Conservation (phyloP, 164 flowering plant genomes). For the Berberis vulgaris region DNA sequence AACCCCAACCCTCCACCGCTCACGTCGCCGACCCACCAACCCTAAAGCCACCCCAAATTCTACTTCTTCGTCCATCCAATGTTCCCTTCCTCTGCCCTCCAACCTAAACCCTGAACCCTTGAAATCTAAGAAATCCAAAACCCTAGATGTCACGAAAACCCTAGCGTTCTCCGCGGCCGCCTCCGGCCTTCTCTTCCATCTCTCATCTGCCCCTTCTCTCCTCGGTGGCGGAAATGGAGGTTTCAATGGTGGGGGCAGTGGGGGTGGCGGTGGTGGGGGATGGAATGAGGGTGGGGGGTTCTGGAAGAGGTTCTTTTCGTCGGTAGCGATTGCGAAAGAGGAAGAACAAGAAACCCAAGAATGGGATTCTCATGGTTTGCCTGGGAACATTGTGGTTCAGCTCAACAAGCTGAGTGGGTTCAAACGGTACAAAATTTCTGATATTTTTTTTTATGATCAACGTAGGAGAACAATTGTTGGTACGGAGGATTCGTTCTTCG, state of each 20-base stretch:
- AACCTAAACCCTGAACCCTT: slow-evolving; percentile 17
- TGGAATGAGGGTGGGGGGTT: slow-evolving; percentile 34
- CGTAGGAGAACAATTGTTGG: slow-evolving; percentile 37
- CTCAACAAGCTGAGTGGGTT: slow-evolving; percentile 73
- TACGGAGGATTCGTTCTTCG: slow-evolving; percentile 82
- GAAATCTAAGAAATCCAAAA: slow-evolving; percentile 12
- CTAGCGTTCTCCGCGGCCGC: slow-evolving; percentile 28
- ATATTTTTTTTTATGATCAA: slow-evolving; percentile 60
- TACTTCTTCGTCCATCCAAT: background rate
- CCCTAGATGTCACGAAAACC: slow-evolving; percentile 23
- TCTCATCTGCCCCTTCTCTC: slow-evolving; percentile 11
- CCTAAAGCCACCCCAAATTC: background rate
- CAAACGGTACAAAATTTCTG: slow-evolving; percentile 73
- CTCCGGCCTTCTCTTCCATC: slow-evolving; percentile 17
- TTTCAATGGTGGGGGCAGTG: slow-evolving; percentile 14
- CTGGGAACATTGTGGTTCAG: slow-evolving; percentile 65
- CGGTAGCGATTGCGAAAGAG: slow-evolving; percentile 54
- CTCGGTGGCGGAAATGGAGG: slow-evolving; percentile 11
- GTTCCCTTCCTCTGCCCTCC: background rate
- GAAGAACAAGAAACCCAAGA: slow-evolving; percentile 31
- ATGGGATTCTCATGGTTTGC: slow-evolving; percentile 88
- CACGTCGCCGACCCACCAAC: background rate
- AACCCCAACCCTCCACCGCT: background rate
- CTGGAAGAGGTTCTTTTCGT: slow-evolving; percentile 41
- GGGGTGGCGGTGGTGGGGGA: slow-evolving; percentile 26